phyloP scores from a whole-genome alignment of 495 filamentous ascomycete genomes.

The Trichoderma parareesei region DNA sequence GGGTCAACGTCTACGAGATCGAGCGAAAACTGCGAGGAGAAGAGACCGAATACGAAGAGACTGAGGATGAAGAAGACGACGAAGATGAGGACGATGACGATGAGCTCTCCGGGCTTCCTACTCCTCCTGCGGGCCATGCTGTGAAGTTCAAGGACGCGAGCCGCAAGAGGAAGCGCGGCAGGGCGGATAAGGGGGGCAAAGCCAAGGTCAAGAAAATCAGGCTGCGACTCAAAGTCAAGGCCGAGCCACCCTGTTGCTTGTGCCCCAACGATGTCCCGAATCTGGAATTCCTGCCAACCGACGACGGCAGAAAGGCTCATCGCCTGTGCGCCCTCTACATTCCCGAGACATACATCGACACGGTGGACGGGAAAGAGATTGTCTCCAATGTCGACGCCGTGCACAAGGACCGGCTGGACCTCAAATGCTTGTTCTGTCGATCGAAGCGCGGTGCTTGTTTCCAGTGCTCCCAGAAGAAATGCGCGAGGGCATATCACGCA shows the following conservation, averaged over 20 bases:
- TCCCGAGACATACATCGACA: slow-evolving; percentile 84
- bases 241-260: slow-evolving; percentile 80
- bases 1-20: slow-evolving; percentile 93
- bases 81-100: slow-evolving; percentile 60
- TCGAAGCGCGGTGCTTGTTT: slow-evolving; percentile 92
- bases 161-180: slow-evolving; percentile 42
- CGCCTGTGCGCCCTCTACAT: slow-evolving; percentile 83
- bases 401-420: slow-evolving; percentile 76
- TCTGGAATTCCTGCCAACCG: slow-evolving; percentile 76
- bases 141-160: slow-evolving; percentile 47
- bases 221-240: slow-evolving; percentile 57
- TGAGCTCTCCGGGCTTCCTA: slow-evolving; percentile 55
- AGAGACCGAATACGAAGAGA: slow-evolving; percentile 82
- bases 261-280: slow-evolving; percentile 89
- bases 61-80: slow-evolving; percentile 66
- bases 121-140: slow-evolving; percentile 52
- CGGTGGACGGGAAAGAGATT: slow-evolving; percentile 55
- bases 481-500: slow-evolving; percentile 86
- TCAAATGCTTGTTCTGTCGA: slow-evolving; percentile 91
- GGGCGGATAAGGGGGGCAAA: slow-evolving; percentile 25
- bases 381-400: slow-evolving; percentile 72
- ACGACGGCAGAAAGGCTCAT: slow-evolving; percentile 81
- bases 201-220: slow-evolving; percentile 68
- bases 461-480: slow-evolving; percentile 94
- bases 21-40: slow-evolving; percentile 91